A percentile compares a stretch with the other conserved stretches of the same genome.
Conservation (phyloP, 2,329 filamentous ascomycete genomes). For the Pseudogymnoascus sp. region DNA sequence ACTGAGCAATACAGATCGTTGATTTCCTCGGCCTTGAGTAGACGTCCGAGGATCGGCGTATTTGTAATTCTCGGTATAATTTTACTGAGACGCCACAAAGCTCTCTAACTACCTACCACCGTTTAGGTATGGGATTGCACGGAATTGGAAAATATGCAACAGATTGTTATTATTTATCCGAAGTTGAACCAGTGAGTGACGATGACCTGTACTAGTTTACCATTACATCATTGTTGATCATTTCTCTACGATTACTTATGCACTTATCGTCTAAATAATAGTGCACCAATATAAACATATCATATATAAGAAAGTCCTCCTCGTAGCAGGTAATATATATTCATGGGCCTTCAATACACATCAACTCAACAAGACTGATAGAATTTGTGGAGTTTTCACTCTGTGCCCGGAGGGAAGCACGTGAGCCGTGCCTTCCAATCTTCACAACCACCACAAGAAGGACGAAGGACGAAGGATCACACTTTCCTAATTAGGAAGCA, state of each 20-base stretch:
- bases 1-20: not conserved
- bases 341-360: not conserved
- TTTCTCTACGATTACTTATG: not conserved
- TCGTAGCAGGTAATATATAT: not conserved
- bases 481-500: too few relatives aligned
- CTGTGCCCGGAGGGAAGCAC: too few relatives aligned
- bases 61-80: not conserved
- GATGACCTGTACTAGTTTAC: not conserved
- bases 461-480: too few relatives aligned
- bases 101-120: not conserved
- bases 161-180: too few relatives aligned
- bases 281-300: not conserved
- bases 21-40: not conserved
- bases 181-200: too few relatives aligned
- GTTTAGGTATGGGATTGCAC: not conserved
- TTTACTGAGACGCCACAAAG: not conserved
- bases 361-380: not conserved
- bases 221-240: not conserved
- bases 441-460: too few relatives aligned
- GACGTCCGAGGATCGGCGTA: not conserved
- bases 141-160: not conserved
- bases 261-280: not conserved
- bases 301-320: not conserved
- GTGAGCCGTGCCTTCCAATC: too few relatives aligned
- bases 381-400: too few relatives aligned